Conservation (phyloP, 768 basidiomycete genomes). For the Serendipita indica region DNA sequence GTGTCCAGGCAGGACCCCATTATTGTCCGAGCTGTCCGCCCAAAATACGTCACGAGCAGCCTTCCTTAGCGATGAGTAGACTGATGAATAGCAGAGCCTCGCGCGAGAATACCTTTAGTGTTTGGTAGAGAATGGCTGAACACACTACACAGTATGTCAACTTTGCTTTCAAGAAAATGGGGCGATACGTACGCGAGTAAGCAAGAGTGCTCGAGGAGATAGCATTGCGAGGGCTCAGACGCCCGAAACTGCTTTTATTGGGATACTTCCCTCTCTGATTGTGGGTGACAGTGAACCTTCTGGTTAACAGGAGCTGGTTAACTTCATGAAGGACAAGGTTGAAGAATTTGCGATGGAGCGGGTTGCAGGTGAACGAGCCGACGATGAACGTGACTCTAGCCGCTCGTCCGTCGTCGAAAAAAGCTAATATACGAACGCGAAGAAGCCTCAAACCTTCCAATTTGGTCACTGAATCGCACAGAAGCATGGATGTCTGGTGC, state of each 20-base stretch:
- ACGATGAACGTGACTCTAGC: conserved; percentile 62
- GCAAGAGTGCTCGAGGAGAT: conserved; percentile 59
- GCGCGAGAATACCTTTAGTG: conserved; percentile 16
- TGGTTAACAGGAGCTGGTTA: conserved; percentile 48
- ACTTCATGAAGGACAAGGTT: conserved; percentile 55
- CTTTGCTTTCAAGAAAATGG: conserved; percentile 4
- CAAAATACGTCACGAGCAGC: conserved; percentile 76
- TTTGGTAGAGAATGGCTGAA: conserved; percentile 41
- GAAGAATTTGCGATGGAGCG: conserved; percentile 53
- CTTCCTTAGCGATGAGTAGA: conserved; percentile 63
- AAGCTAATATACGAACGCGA: conserved; percentile 48
- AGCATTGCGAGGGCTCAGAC: conserved; percentile 48
- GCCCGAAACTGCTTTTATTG: conserved; percentile 52
- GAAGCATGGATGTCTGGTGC: conserved; percentile 81
- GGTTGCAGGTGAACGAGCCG: conserved; percentile 52
- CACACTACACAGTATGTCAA: conserved; percentile 36
- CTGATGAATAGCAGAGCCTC: conserved; percentile 51
- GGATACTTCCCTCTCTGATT: conserved; percentile 58
- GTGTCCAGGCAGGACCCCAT: too few species aligned
- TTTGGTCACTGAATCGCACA: conserved; percentile 59
- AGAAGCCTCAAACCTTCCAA: conserved; percentile 82
- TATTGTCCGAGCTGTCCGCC: too few species aligned
- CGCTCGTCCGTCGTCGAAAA: conserved; percentile 52
- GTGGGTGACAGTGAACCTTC: conserved; percentile 53
- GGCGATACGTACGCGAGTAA: conserved; percentile 46